A percentile compares a stretch with the other conserved stretches of the same genome.
Conservation (phyloP, 495 filamentous ascomycete genomes). For the Aspergillus nanangensis region DNA sequence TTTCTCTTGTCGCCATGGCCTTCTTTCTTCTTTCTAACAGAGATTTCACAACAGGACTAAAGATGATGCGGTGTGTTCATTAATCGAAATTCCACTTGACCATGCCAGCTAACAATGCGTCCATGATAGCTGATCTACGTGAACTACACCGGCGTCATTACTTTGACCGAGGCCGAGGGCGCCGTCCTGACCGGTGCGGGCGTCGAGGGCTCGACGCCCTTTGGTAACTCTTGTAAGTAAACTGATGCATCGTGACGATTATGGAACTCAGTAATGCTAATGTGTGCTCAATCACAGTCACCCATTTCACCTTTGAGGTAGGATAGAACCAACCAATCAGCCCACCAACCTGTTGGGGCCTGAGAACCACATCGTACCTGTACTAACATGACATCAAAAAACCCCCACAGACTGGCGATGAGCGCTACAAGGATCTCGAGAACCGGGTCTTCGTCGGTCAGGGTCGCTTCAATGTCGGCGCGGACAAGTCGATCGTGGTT, state of each 20-base stretch:
- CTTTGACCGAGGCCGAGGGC: slow-evolving; percentile 27
- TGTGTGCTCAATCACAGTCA: slow-evolving; percentile 45
- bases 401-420: slow-evolving; percentile 39
- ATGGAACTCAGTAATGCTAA: no score
- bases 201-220: slow-evolving; percentile 47
- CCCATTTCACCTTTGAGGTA: slow-evolving; percentile 48
- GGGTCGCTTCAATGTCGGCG: slow-evolving; percentile 50
- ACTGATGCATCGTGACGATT: no score
- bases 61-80: slow-evolving; percentile 23
- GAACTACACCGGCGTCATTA: slow-evolving; percentile 48
- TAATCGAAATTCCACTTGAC: background rate
- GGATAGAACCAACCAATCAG: slow-evolving; percentile 1
- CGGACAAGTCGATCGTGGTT: slow-evolving; percentile 48
- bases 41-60: slow-evolving; percentile 12
- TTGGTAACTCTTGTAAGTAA: slow-evolving; percentile 55
- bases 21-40: background rate
- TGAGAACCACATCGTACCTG: no score
- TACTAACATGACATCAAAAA: no score
- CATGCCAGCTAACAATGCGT: background rate
- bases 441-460: slow-evolving; percentile 50
- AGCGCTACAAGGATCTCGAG: slow-evolving; percentile 47
- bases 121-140: slow-evolving; percentile 41
- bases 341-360: no score
- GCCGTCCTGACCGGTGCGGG: slow-evolving; percentile 40
- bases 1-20: background rate